Base-by-base conservation (phyloP, 75 land plant species). In the Picea sitchensis region DNA sequence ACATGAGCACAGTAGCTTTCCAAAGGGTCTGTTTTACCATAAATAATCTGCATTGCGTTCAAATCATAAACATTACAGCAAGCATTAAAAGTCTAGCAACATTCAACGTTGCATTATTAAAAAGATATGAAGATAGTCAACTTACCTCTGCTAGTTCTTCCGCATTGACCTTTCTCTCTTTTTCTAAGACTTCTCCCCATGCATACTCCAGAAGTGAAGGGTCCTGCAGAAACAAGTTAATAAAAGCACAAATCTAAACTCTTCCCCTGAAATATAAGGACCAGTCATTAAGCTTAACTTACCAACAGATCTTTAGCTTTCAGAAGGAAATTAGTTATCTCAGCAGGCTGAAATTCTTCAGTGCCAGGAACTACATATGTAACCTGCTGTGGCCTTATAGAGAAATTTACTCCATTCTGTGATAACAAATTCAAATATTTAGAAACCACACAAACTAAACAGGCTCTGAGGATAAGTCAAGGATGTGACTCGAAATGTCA, bases 1-100 rank as follows among this genome's bases (percentile, higher is more conserved):
- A 97, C 82, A 84, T 98, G 98, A 14, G 98, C 91, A 84, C 94
- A 89, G 76, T 98, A 98, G 85, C 91, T 89, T 80, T 95, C 94
- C 20, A 90, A 77, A 58, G 96, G 89, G 14, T 90, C 85, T 31
- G 80, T 82, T 79, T 84, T 82, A 60, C 96, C 95, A 84, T 88
- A 95, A 79, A 93, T 82, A 76, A 95, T 88, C 98, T 95, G 89
- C 73, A 77, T 67, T 61, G 13, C 5, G 23, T 20, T 36, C 59
- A 75, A 75, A 75, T 18, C 32, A 75, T 54, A 83, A 88, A 58
- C 62, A 65, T 76, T 38, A 61, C 5, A 2, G 32, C 47, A 2
- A 57, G n/a, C 12, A 14, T 74, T 14, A 80, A 31, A 76, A 38
- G 59, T 61, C 26, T 73, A 13, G 76, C 31, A 4, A 59, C 59